Evolutionary conservation across 2,329 filamentous ascomycete genomes (phyloP).

Genomic region (Cladosporium sp.): DNA sequence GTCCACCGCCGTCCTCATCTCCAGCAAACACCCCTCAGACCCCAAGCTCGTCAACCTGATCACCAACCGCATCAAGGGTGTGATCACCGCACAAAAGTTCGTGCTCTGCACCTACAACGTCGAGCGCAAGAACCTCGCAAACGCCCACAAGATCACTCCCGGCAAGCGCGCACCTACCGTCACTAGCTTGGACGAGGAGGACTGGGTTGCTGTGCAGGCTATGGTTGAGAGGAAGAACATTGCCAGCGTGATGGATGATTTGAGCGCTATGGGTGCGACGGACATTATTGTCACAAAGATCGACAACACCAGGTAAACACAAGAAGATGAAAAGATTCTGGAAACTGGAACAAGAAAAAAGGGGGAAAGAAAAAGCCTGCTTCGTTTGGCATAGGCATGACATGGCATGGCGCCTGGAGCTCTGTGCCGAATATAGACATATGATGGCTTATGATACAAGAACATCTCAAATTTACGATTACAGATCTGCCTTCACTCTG

Average conservation of each 20-base stretch:
- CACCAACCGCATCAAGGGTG: conserved; percentile 78
- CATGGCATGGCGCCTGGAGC: conserved; percentile 3
- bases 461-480: neutral
- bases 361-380: neutral
- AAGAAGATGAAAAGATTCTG: no score
- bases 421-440: neutral
- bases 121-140: conserved; percentile 61
- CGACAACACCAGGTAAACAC: conserved; percentile 62
- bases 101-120: conserved; percentile 98
- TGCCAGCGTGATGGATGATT: conserved; percentile 79
- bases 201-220: conserved; percentile 88
- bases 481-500: neutral
- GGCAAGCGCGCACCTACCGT: conserved; percentile 91
- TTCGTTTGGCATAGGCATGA: neutral
- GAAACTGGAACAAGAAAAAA: neutral
- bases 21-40: conserved; percentile 79
- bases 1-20: conserved; percentile 84
- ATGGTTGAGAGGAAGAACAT: conserved; percentile 91
- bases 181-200: conserved; percentile 80
- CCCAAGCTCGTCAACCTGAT: conserved; percentile 78
- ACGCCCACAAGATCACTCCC: conserved; percentile 75
- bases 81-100: conserved; percentile 91
- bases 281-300: conserved; percentile 85
- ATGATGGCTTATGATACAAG: neutral
- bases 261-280: conserved; percentile 70